phyloP scores from a whole-genome alignment of 2,329 filamentous ascomycete species.

The Fusarium odoratissimum region DNA sequence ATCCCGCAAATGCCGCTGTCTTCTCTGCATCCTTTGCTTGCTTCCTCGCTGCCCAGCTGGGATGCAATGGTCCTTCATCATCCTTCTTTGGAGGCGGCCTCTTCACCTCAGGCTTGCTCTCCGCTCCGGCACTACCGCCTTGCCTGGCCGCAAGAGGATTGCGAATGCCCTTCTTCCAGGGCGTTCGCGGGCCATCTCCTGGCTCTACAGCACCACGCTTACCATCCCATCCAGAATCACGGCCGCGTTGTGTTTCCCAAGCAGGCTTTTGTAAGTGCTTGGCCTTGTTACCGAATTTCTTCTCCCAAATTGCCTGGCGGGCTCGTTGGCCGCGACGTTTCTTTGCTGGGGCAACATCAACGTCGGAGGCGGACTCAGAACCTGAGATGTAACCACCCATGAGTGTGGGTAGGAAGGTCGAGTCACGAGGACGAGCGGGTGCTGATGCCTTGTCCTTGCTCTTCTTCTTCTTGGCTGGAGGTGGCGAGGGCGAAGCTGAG shows the following conservation, averaged over 20 bases:
- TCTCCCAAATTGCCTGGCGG: constrained; percentile 82
- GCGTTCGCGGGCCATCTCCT: constrained; percentile 53
- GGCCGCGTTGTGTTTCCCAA: constrained; percentile 45
- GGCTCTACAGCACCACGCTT: constrained; percentile 65
- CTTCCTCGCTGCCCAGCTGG: constrained; percentile 73
- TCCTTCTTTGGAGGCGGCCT: constrained; percentile 52
- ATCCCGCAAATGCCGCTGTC: constrained; percentile 64
- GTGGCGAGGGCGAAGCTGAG: constrained; percentile 51
- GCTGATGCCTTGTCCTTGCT: constrained; percentile 34
- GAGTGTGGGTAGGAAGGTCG: constrained; percentile 78
- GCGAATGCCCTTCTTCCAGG: constrained; percentile 65
- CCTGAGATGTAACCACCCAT: constrained; percentile 85
- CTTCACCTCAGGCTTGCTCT: constrained; percentile 24
- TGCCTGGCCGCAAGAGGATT: constrained; percentile 48
- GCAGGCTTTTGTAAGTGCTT: constrained; percentile 68
- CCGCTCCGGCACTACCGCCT: neutral
- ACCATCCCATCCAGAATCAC: constrained; percentile 69
- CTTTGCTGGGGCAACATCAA: constrained; percentile 69
- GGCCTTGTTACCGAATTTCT: constrained; percentile 79
- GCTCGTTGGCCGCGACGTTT: constrained; percentile 85
- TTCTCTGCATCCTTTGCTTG: constrained; percentile 68
- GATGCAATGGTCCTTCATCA: constrained; percentile 68
- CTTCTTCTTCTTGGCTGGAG: constrained; percentile 51
- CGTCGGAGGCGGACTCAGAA: constrained; percentile 75
- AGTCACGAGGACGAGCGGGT: constrained; percentile 47